These are phyloP conservation scores for Cytospora leucostoma DNA, from an alignment of 2,329 filamentous ascomycete genomes.

Conservation along the genomic window DNA sequence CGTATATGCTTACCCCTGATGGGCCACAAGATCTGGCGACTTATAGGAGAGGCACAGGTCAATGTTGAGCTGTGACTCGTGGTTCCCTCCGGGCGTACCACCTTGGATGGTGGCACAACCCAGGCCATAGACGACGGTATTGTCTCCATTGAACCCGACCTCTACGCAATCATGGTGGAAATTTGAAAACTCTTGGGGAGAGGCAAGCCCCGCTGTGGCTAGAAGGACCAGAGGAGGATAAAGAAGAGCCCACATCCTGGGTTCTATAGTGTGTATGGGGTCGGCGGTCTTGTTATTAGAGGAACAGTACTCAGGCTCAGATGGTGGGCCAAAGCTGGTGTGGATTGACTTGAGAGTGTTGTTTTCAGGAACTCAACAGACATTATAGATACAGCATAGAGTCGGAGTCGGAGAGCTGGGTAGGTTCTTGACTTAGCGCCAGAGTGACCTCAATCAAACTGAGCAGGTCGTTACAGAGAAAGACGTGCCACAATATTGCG, in stretches of 20 bases:
- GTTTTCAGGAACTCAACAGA: neutral
- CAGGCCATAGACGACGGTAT: conserved; percentile 7
- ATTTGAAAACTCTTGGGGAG: conserved; percentile 14
- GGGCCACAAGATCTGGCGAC: conserved; percentile 7
- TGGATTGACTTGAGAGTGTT: neutral
- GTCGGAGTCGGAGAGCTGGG: neutral
- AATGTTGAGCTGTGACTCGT: conserved; percentile 17
- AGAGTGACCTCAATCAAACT: neutral
- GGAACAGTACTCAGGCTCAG: neutral
- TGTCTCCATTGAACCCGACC: conserved; percentile 12
- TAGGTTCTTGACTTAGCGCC: neutral
- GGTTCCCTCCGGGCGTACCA: neutral
- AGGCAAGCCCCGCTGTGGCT: neutral
- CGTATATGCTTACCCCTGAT: conserved; percentile 17
- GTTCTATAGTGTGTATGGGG: neutral
- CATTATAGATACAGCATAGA: neutral
- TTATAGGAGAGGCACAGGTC: conserved; percentile 20
- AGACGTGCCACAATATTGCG: conserved; percentile 2
- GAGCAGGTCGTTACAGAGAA: neutral
- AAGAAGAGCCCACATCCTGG: neutral
- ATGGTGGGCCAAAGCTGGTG: neutral
- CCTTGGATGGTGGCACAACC: conserved; percentile 12
- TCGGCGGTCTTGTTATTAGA: neutral
- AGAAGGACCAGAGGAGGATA: neutral
- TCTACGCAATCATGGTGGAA: conserved; percentile 17